phyloP scores from a whole-genome alignment of 2,329 filamentous ascomycete genomes.

The Monosporascus sp. region DNA sequence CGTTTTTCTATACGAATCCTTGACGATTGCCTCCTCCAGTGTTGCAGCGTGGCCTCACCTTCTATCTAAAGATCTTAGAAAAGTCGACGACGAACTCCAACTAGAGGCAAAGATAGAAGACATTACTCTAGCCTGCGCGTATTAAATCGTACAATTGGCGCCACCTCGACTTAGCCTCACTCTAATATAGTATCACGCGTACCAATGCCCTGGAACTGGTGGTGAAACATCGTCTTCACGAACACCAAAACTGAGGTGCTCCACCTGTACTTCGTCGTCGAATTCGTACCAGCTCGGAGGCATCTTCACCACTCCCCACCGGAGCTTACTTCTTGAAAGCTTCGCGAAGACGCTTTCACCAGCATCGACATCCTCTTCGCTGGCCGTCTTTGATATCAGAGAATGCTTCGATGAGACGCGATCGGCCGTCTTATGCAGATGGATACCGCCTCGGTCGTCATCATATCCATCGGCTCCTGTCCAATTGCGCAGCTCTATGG shows the following conservation, averaged over 20 bases:
- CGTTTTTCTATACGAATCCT: no score
- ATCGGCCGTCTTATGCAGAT: not conserved
- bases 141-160: no score
- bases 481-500: no score
- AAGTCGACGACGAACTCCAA: no score
- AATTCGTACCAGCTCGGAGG: conserved; percentile 13
- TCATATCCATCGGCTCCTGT: not conserved
- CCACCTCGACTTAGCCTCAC: no score
- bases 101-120: no score
- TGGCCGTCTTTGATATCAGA: not conserved
- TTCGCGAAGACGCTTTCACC: conserved; percentile 3
- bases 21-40: no score
- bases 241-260: conserved; percentile 16
- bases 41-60: no score
- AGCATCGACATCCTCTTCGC: conserved; percentile 1
- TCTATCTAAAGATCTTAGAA: no score
- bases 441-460: not conserved
- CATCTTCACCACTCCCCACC: conserved; percentile 18
- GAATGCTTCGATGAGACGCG: not conserved
- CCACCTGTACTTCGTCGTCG: conserved; percentile 5
- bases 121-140: no score
- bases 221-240: conserved; percentile 10
- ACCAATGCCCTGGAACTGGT: conserved; percentile 9
- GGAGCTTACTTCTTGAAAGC: conserved; percentile 13
- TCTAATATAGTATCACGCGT: conserved; percentile 7